A percentile compares a stretch with the other conserved stretches of the same genome.
Evolutionary conservation across 2,329 filamentous ascomycete genomes (phyloP).

Genomic region (Aspergillus arachidicola): DNA sequence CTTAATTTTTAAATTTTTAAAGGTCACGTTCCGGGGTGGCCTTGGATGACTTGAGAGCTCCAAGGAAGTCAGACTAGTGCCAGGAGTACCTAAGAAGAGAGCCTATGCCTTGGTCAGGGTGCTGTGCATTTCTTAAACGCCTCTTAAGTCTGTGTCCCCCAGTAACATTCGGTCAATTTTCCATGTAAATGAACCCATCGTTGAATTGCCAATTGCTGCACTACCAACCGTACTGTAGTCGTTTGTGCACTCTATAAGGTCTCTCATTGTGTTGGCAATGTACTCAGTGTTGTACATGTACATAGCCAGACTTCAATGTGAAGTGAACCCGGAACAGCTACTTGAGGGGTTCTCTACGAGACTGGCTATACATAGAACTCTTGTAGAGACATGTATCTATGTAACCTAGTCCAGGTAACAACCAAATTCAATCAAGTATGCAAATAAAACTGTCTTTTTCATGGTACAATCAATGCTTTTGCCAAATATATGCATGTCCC

Average conservation of each 20-base stretch:
- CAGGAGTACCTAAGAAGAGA: too few relatives aligned
- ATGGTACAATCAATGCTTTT: slow-evolving; percentile 10
- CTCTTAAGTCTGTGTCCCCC: too few relatives aligned
- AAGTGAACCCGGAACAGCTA: neutral
- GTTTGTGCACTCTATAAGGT: neutral
- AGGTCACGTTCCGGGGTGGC: too few relatives aligned
- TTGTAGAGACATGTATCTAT: neutral
- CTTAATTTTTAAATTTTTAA: too few relatives aligned
- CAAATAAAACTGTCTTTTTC: neutral
- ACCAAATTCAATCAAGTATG: neutral
- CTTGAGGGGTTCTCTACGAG: neutral
- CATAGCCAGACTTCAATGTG: neutral
- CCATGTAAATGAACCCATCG: too few relatives aligned
- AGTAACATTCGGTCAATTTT: too few relatives aligned
- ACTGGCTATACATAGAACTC: neutral
- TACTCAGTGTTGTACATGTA: neutral
- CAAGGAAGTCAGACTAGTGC: too few relatives aligned
- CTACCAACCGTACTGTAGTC: too few relatives aligned
- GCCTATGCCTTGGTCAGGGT: too few relatives aligned
- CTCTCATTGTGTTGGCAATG: neutral
- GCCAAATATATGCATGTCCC: slow-evolving; percentile 11
- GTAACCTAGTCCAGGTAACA: neutral
- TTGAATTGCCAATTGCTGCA: too few relatives aligned
- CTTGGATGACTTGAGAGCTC: too few relatives aligned
- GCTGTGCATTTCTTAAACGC: too few relatives aligned